A percentile compares a stretch with the other conserved stretches of the same genome.
phyloP scores from a whole-genome alignment of 495 filamentous ascomycete genomes.

The Penicillium riverlandense region DNA sequence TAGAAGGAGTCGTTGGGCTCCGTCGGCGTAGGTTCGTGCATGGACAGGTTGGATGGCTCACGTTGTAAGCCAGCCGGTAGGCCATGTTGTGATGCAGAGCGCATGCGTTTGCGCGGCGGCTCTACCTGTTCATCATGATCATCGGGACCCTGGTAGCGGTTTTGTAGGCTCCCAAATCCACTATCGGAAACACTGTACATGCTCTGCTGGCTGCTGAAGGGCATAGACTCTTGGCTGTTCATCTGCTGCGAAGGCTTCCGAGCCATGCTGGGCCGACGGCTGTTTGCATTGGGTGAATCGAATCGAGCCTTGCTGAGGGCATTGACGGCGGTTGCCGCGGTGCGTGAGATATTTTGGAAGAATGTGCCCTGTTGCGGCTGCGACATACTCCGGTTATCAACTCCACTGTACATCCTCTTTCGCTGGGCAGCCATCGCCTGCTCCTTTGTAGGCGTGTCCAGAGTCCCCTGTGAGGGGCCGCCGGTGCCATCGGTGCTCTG shows the following conservation, averaged over 20 bases:
- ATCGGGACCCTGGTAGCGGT: conserved; percentile 37
- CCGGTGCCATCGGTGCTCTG: conserved; percentile 68
- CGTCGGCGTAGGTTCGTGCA: conserved; percentile 61
- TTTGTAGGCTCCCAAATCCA: conserved; percentile 51
- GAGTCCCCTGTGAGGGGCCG: conserved; percentile 49
- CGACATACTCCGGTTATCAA: conserved; percentile 58
- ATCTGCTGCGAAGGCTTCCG: conserved; percentile 54
- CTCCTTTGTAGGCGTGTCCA: conserved; percentile 96
- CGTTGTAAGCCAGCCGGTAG: conserved; percentile 30
- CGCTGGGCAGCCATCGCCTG: conserved; percentile 97
- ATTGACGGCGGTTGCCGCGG: conserved; percentile 83
- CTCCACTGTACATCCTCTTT: conserved; percentile 75
- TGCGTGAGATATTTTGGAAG: conserved; percentile 92
- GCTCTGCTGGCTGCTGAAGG: conserved; percentile 59
- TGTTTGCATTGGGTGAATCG: conserved; percentile 63
- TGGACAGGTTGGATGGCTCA: conserved; percentile 34
- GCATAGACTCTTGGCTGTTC: conserved; percentile 55
- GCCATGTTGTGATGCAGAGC: conserved; percentile 44
- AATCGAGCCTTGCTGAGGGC: conserved; percentile 93
- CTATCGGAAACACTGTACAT: conserved; percentile 58
- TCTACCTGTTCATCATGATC: conserved; percentile 55
- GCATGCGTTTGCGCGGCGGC: conserved; percentile 78
- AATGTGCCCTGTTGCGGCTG: conserved; percentile 71
- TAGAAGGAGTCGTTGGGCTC: conserved; percentile 83
- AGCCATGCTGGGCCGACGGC: conserved; percentile 40